These are phyloP conservation scores for Boletellus ananiceps DNA, from an alignment of 768 basidiomycete genomes.

Conservation along the genomic window DNA sequence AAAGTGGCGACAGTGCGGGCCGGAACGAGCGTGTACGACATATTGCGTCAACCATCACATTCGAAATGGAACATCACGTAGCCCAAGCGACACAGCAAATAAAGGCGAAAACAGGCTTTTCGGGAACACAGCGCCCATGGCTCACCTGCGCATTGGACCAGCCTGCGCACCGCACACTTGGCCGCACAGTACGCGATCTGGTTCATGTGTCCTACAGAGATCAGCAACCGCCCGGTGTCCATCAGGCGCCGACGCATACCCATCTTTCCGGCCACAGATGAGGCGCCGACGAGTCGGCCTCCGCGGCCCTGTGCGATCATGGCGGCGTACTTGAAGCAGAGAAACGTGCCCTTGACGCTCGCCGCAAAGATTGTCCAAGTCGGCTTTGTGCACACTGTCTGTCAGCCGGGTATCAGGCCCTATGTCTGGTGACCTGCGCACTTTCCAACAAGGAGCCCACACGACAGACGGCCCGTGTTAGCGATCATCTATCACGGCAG, in stretches of 20 bases:
- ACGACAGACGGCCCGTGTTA: conserved; percentile 6
- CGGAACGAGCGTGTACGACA: neutral
- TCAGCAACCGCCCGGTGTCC: neutral
- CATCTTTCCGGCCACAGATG: neutral
- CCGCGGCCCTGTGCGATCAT: conserved; percentile 16
- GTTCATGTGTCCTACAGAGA: neutral
- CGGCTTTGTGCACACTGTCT: conserved; percentile 1
- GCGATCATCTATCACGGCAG: conserved; percentile 8
- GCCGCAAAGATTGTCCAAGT: conserved; percentile 2
- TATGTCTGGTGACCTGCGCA: neutral
- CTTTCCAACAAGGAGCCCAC: conserved; percentile 1
- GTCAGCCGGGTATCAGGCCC: neutral
- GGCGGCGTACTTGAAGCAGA: conserved; percentile 21
- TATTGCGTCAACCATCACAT: neutral
- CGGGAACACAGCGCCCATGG: too few species aligned
- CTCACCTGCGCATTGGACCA: conserved; percentile 16
- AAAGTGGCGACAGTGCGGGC: conserved; percentile 6
- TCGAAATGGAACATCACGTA: too few species aligned
- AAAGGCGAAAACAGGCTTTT: too few species aligned
- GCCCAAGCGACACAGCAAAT: too few species aligned
- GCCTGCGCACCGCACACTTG: conserved; percentile 10
- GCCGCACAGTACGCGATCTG: conserved; percentile 13
- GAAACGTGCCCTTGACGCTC: conserved; percentile 16
- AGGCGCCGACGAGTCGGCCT: conserved; percentile 5
- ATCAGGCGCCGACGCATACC: neutral